Conservation (phyloP, 306 rosid genomes). For the Cicer chorassanicum region DNA sequence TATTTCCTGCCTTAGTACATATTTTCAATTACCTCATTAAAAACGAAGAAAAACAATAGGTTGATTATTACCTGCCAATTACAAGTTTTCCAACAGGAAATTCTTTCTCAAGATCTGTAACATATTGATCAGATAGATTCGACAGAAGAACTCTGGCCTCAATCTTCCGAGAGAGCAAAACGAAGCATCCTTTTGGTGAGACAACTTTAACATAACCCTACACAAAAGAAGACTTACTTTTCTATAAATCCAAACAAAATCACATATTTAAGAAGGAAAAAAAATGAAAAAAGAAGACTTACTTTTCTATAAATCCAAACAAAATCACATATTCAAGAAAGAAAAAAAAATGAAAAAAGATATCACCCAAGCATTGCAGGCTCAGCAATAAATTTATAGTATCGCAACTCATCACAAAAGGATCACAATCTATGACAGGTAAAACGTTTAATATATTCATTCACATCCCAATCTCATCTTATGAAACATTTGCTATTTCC, state of each 20-base stretch:
- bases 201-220: constrained; percentile 89
- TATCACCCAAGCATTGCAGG: not conserved
- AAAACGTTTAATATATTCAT: constrained; percentile 12
- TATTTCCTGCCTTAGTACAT: constrained; percentile 44
- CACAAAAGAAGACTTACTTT: constrained; percentile 31
- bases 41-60: constrained; percentile 20
- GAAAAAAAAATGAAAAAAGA: not conserved
- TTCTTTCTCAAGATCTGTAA: constrained; percentile 68
- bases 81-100: constrained; percentile 88
- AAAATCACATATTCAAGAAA: not conserved
- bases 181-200: constrained; percentile 85
- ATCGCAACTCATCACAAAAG: constrained; percentile 12
- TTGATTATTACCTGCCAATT: constrained; percentile 65
- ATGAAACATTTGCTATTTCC: not conserved
- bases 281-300: constrained; percentile 23
- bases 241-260: constrained; percentile 22
- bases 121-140: constrained; percentile 74
- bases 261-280: not conserved
- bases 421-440: not conserved
- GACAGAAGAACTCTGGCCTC: constrained; percentile 89
- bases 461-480: constrained; percentile 9
- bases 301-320: constrained; percentile 11
- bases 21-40: constrained; percentile 30
- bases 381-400: constrained; percentile 16
- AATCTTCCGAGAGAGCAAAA: constrained; percentile 74